Conservation (phyloP, 1,284 basidiomycete genomes). For the Irpex lacteus region DNA sequence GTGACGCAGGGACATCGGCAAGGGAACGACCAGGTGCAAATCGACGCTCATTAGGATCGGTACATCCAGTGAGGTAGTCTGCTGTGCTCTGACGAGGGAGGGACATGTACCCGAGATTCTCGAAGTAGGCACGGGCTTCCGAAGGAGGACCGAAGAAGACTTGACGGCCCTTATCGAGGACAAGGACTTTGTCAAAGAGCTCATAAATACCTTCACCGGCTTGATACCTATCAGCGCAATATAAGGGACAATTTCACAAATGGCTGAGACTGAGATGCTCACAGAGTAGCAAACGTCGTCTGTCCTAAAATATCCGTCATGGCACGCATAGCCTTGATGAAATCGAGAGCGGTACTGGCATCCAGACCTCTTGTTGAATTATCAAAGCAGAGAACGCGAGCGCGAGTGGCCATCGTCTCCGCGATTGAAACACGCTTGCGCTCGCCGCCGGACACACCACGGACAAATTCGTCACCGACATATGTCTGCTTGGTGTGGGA, state of each 20-base stretch:
- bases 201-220: conserved; percentile 77
- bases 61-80: conserved; percentile 83
- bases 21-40: conserved; percentile 71
- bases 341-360: conserved; percentile 83
- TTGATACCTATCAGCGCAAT: conserved; percentile 48
- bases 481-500: conserved; percentile 73
- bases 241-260: no score
- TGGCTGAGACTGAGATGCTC: no score
- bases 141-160: conserved; percentile 78
- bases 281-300: conserved; percentile 75
- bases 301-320: conserved; percentile 77
- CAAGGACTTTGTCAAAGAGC: conserved; percentile 57
- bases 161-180: conserved; percentile 81
- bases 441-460: conserved; percentile 86
- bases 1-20: conserved; percentile 67
- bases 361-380: conserved; percentile 86
- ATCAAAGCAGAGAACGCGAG: conserved; percentile 78
- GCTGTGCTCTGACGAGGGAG: conserved; percentile 71
- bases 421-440: conserved; percentile 86
- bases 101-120: conserved; percentile 71
- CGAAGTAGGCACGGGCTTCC: conserved; percentile 78
- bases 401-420: conserved; percentile 81
- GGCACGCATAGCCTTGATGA: conserved; percentile 67
- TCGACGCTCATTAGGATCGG: conserved; percentile 84
- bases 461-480: conserved; percentile 82